These are phyloP conservation scores for Rhytidhysteron rufulum DNA, from an alignment of 2,329 filamentous ascomycete genomes.

Conservation along the genomic window DNA sequence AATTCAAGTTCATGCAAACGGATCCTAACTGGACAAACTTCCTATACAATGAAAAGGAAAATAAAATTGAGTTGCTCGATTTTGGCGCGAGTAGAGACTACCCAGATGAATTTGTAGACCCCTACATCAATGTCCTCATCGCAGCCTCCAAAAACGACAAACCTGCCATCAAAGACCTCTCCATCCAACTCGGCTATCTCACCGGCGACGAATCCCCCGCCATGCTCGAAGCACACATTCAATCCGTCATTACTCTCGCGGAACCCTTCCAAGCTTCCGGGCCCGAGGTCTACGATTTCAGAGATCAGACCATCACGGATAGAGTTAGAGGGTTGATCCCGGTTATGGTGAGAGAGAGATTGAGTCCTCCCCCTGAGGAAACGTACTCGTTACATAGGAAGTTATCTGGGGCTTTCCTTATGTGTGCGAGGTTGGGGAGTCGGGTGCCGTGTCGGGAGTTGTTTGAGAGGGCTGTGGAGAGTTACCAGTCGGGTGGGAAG, in stretches of 20 bases:
- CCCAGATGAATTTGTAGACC: conserved; percentile 71
- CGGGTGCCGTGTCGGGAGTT: conserved; percentile 75
- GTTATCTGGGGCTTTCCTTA: conserved; percentile 86
- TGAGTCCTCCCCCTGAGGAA: conserved; percentile 92
- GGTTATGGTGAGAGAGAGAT: conserved; percentile 83
- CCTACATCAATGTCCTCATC: conserved; percentile 75
- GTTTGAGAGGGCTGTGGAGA: conserved; percentile 59
- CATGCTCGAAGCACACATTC: conserved; percentile 90
- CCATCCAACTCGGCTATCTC: conserved; percentile 78
- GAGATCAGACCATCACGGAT: conserved; percentile 93
- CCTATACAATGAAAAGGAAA: conserved; percentile 70
- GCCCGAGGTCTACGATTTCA: conserved; percentile 85
- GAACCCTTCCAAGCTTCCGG: conserved; percentile 78
- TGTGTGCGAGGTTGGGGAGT: conserved; percentile 84
- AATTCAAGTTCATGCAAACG: conserved; percentile 98
- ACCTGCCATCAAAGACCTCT: conserved; percentile 60
- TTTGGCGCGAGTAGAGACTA: conserved; percentile 91
- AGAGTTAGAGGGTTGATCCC: conserved; percentile 85
- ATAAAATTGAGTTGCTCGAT: conserved; percentile 84
- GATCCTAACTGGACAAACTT: conserved; percentile 99
- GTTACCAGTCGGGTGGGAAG: conserved; percentile 24
- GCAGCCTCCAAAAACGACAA: conserved; percentile 73
- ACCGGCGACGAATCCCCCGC: conserved; percentile 80
- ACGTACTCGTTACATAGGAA: conserved; percentile 96
- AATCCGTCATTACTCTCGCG: conserved; percentile 81